Percentiles rank a stretch among this genome's conserved stretches.
Conservation (phyloP, 2,329 filamentous ascomycete genomes). For the Erysiphe neolycopersici region DNA sequence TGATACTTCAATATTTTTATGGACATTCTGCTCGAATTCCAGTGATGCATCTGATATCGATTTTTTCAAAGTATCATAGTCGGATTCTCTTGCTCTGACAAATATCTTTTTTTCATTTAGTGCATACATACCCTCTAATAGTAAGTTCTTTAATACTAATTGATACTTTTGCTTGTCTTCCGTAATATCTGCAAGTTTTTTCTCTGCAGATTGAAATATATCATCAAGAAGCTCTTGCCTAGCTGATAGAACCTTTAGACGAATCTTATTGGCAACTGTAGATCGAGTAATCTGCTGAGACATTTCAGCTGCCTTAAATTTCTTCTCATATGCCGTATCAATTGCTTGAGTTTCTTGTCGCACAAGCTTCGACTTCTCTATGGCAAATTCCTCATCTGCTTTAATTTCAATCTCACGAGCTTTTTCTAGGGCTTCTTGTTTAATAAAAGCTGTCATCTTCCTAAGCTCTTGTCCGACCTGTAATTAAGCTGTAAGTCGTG, state of each 20-base stretch:
- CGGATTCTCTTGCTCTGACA: constrained; percentile 53
- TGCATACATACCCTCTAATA: constrained; percentile 77
- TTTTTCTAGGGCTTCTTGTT: constrained; percentile 93
- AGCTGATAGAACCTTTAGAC: constrained; percentile 63
- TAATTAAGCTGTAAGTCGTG: neutral
- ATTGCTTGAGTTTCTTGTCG: constrained; percentile 84
- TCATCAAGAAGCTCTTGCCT: constrained; percentile 76
- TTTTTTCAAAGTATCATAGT: constrained; percentile 48
- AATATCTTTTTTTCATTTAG: constrained; percentile 55
- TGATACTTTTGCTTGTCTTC: constrained; percentile 53
- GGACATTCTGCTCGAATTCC: constrained; percentile 60
- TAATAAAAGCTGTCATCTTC: constrained; percentile 99
- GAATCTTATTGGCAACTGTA: constrained; percentile 85
- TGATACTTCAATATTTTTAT: constrained; percentile 38
- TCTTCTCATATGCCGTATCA: constrained; percentile 86
- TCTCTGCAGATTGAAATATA: constrained; percentile 59
- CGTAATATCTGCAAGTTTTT: constrained; percentile 38
- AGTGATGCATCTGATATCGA: constrained; percentile 49
- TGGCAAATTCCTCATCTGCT: constrained; percentile 95
- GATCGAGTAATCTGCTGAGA: constrained; percentile 96
- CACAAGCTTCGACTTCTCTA: constrained; percentile 96
- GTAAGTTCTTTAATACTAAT: constrained; percentile 46
- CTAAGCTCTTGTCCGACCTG: constrained; percentile 94
- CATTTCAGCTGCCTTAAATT: constrained; percentile 97
- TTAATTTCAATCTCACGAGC: constrained; percentile 94